Percentiles rank a stretch among this genome's conserved stretches.
Conservation (phyloP, 805 yeast species). For the Candida corydali region DNA sequence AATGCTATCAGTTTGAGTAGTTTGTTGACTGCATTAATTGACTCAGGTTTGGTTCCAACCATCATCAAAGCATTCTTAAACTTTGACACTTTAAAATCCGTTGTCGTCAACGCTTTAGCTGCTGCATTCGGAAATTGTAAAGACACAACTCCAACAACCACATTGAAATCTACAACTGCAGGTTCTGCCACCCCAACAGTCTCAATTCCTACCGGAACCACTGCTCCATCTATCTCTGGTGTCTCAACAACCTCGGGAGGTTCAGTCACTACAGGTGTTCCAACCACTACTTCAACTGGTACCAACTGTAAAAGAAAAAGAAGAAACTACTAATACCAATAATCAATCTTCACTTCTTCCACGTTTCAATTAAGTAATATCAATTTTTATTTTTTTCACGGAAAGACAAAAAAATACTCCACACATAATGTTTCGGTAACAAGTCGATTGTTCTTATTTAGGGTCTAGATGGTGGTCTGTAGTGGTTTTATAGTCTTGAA, state of each 20-base stretch:
- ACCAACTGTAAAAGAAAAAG: conserved; percentile 21
- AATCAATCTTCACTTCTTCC: neutral
- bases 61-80: conserved; percentile 36
- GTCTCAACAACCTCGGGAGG: neutral
- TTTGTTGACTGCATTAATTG: conserved; percentile 24
- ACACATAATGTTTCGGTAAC: too few species aligned
- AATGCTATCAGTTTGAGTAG: conserved; percentile 24
- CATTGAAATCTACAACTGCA: conserved; percentile 10
- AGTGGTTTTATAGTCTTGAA: too few species aligned
- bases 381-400: too few species aligned
- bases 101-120: conserved; percentile 39
- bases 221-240: conserved; percentile 6
- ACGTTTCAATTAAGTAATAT: too few species aligned
- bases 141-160: conserved; percentile 21
- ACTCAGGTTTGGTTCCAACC: conserved; percentile 36
- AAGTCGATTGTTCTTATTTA: too few species aligned
- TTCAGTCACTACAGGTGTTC: neutral
- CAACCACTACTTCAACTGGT: conserved; percentile 6
- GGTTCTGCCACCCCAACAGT: conserved; percentile 13
- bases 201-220: conserved; percentile 4
- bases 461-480: too few species aligned
- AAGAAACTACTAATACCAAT: conserved; percentile 16
- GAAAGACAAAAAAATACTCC: too few species aligned
- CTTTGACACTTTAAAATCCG: conserved; percentile 33
- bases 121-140: conserved; percentile 39